Evolutionary conservation across 2,329 filamentous ascomycete genomes (phyloP).

Genomic region (Sclerotinia spermophila): DNA sequence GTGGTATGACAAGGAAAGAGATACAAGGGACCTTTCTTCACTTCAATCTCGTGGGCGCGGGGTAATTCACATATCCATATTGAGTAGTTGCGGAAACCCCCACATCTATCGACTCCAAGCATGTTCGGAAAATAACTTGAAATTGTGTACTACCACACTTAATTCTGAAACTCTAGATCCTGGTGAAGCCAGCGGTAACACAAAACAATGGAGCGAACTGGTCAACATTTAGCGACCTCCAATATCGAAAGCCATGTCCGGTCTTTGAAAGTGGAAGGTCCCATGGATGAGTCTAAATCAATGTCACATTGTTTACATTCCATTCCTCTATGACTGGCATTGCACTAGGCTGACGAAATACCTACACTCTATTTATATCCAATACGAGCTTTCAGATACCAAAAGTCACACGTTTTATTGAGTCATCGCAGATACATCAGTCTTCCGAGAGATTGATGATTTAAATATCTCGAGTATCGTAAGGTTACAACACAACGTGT

Average conservation of each 20-base stretch:
- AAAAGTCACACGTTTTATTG: background rate
- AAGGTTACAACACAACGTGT: background rate
- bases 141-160: background rate
- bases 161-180: background rate
- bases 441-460: background rate
- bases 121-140: background rate
- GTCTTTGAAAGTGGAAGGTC: background rate
- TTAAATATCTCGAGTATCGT: background rate
- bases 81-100: background rate
- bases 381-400: background rate
- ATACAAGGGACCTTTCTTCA: background rate
- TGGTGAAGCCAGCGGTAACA: background rate
- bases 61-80: background rate
- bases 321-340: background rate
- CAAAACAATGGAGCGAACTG: background rate
- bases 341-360: background rate
- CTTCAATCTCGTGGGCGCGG: background rate
- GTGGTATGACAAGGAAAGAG: background rate
- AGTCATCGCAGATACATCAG: background rate
- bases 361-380: background rate
- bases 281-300: background rate
- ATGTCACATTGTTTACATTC: background rate
- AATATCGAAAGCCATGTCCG: too few species aligned
- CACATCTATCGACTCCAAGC: background rate
- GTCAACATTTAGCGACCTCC: background rate